phyloP scores from a whole-genome alignment of 2,329 filamentous ascomycete species.

The Exophiala mesophila region DNA sequence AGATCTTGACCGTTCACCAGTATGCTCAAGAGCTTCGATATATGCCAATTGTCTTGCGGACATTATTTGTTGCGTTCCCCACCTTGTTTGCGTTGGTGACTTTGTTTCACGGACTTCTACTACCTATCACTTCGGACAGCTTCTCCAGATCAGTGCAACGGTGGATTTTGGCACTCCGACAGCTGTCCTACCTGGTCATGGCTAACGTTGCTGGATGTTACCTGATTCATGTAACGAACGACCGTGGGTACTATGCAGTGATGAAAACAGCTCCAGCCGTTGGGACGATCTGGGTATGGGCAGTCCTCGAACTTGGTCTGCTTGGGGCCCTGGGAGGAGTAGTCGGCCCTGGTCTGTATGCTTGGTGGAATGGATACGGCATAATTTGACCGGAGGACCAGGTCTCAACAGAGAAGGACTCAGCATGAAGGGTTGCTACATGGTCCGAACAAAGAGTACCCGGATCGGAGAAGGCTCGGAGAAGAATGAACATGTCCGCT shows the following conservation, averaged over 20 bases:
- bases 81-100: slow-evolving; percentile 41
- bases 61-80: slow-evolving; percentile 38
- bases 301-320: slow-evolving; percentile 78
- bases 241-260: slow-evolving; percentile 72
- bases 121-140: slow-evolving; percentile 28
- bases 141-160: slow-evolving; percentile 4
- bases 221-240: slow-evolving; percentile 76
- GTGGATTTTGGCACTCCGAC: slow-evolving; percentile 21
- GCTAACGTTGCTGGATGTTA: slow-evolving; percentile 66
- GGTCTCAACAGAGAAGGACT: not conserved
- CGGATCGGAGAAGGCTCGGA: too few relatives aligned
- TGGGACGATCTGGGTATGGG: slow-evolving; percentile 89
- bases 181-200: slow-evolving; percentile 57
- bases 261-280: slow-evolving; percentile 90
- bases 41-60: slow-evolving; percentile 29
- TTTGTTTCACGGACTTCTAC: slow-evolving; percentile 41
- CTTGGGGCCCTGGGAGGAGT: slow-evolving; percentile 57
- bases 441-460: too few relatives aligned
- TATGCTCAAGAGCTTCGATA: slow-evolving; percentile 35
- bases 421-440: too few relatives aligned
- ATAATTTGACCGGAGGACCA: slow-evolving; percentile 33
- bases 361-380: slow-evolving; percentile 52
- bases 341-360: slow-evolving; percentile 46
- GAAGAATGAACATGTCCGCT: slow-evolving; percentile 9
- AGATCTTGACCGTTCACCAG: slow-evolving; percentile 44